Base-by-base conservation (phyloP, 345 rosid species). In the Brassica nigra region DNA sequence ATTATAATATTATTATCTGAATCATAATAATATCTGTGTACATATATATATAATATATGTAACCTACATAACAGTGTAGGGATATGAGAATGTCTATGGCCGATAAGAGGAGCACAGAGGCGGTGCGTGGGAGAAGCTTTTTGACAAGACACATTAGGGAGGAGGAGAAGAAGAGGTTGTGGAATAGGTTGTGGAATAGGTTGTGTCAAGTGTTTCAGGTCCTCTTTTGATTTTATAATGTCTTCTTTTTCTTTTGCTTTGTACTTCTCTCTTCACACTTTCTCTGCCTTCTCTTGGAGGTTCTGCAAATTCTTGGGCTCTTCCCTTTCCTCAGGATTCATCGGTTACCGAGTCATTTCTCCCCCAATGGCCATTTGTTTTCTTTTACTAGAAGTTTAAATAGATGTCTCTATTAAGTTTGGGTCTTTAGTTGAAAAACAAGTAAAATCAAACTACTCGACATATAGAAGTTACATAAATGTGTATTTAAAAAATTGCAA, bases 111-210 rank as follows among this genome's bases (percentile, higher is more conserved):
- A 71, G 76, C 67, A 61, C 20, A 65, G 78, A 73, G 64, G 78
- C 30, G 68, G 63, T 44, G 82, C 62, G 74, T 47, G 63, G n/a
- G 71, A 42, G 69, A 62, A 62, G 58, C 15, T 18, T 37, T 36
- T 15, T 62, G 95, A 91, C 73, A 87, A 83, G 90, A 85, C 88
- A 75, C 76, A 78, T 76, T 83, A 78, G 81, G 49, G 33, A 39
- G 66, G 33, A 62, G 44, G 8, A 62, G 39, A 2, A 31, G 10
- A 61, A 62, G 58, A 80, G 20, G 71, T 55, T 63, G 71, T 54
- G 54, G 83, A 70, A 70, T 70, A 80, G 20, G 71, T 55, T 63
- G 71, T 54, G 54, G 83, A 70, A 70, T 70, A 61, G 23, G 28
- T 42, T 52, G 67, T 75, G 62, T 79, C 79, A 68, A 74, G 66